These are phyloP conservation scores for Citrus mangshanensis DNA, from an alignment of 345 rosid species.

Conservation along the genomic window DNA sequence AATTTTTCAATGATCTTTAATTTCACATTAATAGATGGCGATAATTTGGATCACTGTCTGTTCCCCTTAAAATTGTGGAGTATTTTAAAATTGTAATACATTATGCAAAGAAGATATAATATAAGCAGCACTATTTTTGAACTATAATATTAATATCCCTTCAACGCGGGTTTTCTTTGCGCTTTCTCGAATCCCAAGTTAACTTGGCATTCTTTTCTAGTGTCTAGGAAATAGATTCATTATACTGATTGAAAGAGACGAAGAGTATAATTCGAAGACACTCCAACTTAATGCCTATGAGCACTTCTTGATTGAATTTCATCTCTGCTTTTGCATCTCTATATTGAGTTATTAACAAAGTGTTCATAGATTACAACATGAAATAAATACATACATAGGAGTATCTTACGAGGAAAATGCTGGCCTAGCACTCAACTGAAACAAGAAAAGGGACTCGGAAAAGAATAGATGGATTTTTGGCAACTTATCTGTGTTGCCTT, in stretches of 20 bases:
- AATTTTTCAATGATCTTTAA: no score
- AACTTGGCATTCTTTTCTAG: no score
- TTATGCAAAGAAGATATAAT: no score
- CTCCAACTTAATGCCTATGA: constrained; percentile 7
- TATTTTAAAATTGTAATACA: no score
- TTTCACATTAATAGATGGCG: no score
- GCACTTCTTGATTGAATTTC: constrained; percentile 25
- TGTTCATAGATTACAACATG: constrained; percentile 26
- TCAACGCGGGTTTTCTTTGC: no score
- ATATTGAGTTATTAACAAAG: constrained; percentile 20
- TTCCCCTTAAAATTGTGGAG: no score
- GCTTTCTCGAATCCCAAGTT: no score
- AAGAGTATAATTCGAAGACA: background rate
- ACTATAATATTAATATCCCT: no score
- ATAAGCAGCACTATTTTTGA: no score
- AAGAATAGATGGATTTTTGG: background rate
- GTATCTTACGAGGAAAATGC: constrained; percentile 11
- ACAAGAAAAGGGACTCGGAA: background rate
- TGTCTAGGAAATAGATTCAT: background rate
- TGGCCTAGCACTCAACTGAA: constrained; percentile 21
- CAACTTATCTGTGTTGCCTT: background rate
- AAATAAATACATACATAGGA: constrained; percentile 15
- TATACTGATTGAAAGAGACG: background rate
- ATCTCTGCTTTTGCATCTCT: constrained; percentile 33
- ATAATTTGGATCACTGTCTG: no score